Evolutionary conservation across 2,329 filamentous ascomycete genomes (phyloP).

Genomic region (Penicillium brevicompactum): DNA sequence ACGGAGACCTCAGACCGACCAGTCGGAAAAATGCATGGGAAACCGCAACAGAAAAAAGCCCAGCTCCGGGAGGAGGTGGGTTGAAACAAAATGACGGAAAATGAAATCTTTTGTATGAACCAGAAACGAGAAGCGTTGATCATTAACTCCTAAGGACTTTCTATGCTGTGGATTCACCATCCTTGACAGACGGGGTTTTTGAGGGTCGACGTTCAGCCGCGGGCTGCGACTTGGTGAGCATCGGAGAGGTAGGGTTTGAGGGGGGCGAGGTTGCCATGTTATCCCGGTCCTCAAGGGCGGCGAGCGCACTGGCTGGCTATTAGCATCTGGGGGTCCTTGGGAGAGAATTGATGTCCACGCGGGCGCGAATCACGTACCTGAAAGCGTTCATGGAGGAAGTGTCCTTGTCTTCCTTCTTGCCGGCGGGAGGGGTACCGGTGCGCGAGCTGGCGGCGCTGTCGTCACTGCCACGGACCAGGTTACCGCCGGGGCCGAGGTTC

Average conservation of each 20-base stretch:
- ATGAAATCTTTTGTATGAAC: conserved; percentile 34
- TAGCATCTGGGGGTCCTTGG: conserved; percentile 6
- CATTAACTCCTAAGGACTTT: conserved; percentile 38
- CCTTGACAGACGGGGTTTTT: conserved; percentile 45
- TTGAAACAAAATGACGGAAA: conserved; percentile 12
- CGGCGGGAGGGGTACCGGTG: conserved; percentile 79
- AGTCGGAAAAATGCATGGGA: conserved; percentile 31
- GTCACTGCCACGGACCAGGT: conserved; percentile 72
- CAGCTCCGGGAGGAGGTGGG: background rate
- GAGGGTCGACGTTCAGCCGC: conserved; percentile 46
- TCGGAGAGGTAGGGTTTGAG: conserved; percentile 51
- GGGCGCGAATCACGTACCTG: conserved; percentile 64
- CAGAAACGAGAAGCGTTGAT: conserved; percentile 39
- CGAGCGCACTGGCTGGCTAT: conserved; percentile 45
- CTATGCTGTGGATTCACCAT: conserved; percentile 44
- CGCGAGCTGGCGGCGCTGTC: conserved; percentile 87
- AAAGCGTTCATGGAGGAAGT: conserved; percentile 82
- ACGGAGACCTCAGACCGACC: conserved; percentile 22
- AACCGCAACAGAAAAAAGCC: conserved; percentile 8
- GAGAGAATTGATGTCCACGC: conserved; percentile 1
- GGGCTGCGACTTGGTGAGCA: conserved; percentile 50
- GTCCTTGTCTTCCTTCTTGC: conserved; percentile 63
- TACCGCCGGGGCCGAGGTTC: conserved; percentile 71
- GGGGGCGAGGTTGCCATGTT: conserved; percentile 52
- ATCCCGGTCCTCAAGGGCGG: conserved; percentile 48